Evolutionary conservation across 2,329 filamentous ascomycete genomes (phyloP).

Genomic region (Phaeomoniella chlamydospora): DNA sequence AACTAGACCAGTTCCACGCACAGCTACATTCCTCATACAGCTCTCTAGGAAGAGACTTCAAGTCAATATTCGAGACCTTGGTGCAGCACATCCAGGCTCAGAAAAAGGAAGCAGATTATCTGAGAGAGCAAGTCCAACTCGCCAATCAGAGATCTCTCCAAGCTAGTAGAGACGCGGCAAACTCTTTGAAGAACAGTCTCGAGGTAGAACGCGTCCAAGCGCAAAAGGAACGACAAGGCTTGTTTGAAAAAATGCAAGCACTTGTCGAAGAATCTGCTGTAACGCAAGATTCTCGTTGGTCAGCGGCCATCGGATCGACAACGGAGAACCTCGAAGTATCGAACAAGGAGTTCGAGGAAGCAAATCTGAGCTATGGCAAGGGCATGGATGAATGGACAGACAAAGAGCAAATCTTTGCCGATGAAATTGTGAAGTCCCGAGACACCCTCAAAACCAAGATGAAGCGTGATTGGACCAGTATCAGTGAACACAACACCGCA

Average conservation of each 20-base stretch:
- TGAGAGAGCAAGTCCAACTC: slow-evolving; percentile 57
- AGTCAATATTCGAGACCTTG: slow-evolving; percentile 68
- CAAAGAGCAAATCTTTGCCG: slow-evolving; percentile 53
- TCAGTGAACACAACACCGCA: slow-evolving; percentile 65
- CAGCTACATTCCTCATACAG: slow-evolving; percentile 75
- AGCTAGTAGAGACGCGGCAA: slow-evolving; percentile 52
- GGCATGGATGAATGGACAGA: slow-evolving; percentile 63
- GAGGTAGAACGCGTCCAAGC: slow-evolving; percentile 63
- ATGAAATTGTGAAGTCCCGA: slow-evolving; percentile 56
- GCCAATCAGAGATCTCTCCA: slow-evolving; percentile 55
- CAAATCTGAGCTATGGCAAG: slow-evolving; percentile 49
- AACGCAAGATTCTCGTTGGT: slow-evolving; percentile 57
- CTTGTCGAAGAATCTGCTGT: slow-evolving; percentile 63
- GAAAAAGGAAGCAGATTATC: slow-evolving; percentile 56
- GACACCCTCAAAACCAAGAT: slow-evolving; percentile 69
- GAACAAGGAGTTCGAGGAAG: slow-evolving; percentile 49
- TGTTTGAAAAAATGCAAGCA: slow-evolving; percentile 63
- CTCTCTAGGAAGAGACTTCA: slow-evolving; percentile 72
- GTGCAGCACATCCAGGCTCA: slow-evolving; percentile 61
- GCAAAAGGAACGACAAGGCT: slow-evolving; percentile 55
- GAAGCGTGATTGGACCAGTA: slow-evolving; percentile 73
- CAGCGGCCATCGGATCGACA: slow-evolving; percentile 46
- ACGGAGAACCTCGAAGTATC: slow-evolving; percentile 51
- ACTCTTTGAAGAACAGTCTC: slow-evolving; percentile 52
- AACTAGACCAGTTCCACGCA: slow-evolving; percentile 70